Evolutionary conservation across 306 rosid species (phyloP).

Genomic region (Abrus precatorius): DNA sequence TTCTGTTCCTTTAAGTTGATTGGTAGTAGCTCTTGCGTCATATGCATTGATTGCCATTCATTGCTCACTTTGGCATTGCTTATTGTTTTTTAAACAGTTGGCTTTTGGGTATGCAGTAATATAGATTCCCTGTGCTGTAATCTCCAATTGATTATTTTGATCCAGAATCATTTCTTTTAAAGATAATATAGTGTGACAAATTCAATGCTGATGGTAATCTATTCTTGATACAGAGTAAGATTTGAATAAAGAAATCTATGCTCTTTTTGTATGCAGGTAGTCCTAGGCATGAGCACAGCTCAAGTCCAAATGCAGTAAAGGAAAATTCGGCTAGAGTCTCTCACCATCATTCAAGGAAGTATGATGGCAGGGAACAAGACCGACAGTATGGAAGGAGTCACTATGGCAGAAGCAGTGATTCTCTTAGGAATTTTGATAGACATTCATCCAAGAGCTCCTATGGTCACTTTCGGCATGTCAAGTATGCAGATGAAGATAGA

Average conservation of each 20-base stretch:
- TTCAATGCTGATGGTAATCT: slow-evolving; percentile 20
- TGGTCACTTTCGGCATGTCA: slow-evolving; percentile 73
- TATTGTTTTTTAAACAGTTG: neutral
- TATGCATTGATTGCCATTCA: neutral
- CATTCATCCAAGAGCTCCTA: slow-evolving; percentile 68
- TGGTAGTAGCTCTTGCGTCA: neutral
- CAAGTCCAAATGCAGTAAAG: slow-evolving; percentile 62
- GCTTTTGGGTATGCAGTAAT: slow-evolving; percentile 5
- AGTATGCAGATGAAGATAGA: slow-evolving; percentile 69
- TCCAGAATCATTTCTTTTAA: neutral
- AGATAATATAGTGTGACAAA: neutral
- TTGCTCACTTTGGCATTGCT: slow-evolving; percentile 3
- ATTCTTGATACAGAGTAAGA: slow-evolving; percentile 25
- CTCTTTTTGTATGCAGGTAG: slow-evolving; percentile 63
- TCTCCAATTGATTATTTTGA: neutral
- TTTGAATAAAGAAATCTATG: slow-evolving; percentile 34
- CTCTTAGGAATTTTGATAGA: slow-evolving; percentile 69
- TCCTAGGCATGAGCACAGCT: slow-evolving; percentile 62
- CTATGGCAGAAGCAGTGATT: slow-evolving; percentile 68
- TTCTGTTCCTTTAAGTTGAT: slow-evolving; percentile 2
- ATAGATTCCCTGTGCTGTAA: slow-evolving; percentile 19
- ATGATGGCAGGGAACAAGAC: slow-evolving; percentile 64
- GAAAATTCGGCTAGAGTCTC: slow-evolving; percentile 59
- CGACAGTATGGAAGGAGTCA: slow-evolving; percentile 63
- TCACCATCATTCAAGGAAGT: slow-evolving; percentile 63